Percentiles rank a stretch among this genome's conserved stretches.
These are phyloP conservation scores for Microbotryum lychnidis-dioicae DNA, from an alignment of 1,284 basidiomycete genomes.

Conservation along the genomic window DNA sequence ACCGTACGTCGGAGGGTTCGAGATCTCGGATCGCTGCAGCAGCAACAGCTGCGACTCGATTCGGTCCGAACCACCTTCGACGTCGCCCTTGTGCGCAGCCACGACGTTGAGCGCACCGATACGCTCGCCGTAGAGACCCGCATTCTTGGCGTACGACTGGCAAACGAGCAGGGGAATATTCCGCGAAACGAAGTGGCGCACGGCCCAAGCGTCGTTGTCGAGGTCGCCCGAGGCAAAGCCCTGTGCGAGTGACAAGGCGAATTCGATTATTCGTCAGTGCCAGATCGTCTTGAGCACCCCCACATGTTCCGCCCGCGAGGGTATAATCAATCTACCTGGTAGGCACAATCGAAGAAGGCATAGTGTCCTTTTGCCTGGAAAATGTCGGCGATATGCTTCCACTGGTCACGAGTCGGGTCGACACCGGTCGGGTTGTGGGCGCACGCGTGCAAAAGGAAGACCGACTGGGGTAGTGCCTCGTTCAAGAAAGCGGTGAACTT, in stretches of 20 bases:
- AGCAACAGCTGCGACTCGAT: conserved; percentile 78
- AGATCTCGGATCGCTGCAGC: conserved; percentile 82
- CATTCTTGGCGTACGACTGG: conserved; percentile 96
- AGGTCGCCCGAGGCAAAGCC: conserved; percentile 72
- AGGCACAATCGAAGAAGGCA: conserved; percentile 91
- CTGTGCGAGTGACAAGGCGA: conserved; percentile 2
- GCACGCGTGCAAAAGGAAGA: conserved; percentile 74
- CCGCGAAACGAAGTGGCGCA: conserved; percentile 75
- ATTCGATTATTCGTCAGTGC: not conserved
- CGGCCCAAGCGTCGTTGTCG: conserved; percentile 81
- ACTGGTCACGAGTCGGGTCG: conserved; percentile 83
- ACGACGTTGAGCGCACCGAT: conserved; percentile 77
- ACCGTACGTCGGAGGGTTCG: conserved; percentile 82
- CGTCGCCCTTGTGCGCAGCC: conserved; percentile 43
- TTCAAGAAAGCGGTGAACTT: conserved; percentile 62
- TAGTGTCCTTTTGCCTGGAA: conserved; percentile 71
- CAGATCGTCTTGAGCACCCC: not conserved
- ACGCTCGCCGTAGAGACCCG: conserved; percentile 85
- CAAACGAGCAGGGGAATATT: conserved; percentile 75
- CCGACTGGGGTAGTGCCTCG: conserved; percentile 61
- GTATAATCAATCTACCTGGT: conserved; percentile 79
- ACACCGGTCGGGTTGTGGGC: conserved; percentile 96
- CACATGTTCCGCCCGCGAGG: conserved; percentile 8
- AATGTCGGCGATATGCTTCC: conserved; percentile 68
- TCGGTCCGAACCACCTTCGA: conserved; percentile 55